Percentiles rank a stretch among this genome's conserved stretches.
Conservation (phyloP, 2,329 filamentous ascomycete species). For the Aspergillus sp. region DNA sequence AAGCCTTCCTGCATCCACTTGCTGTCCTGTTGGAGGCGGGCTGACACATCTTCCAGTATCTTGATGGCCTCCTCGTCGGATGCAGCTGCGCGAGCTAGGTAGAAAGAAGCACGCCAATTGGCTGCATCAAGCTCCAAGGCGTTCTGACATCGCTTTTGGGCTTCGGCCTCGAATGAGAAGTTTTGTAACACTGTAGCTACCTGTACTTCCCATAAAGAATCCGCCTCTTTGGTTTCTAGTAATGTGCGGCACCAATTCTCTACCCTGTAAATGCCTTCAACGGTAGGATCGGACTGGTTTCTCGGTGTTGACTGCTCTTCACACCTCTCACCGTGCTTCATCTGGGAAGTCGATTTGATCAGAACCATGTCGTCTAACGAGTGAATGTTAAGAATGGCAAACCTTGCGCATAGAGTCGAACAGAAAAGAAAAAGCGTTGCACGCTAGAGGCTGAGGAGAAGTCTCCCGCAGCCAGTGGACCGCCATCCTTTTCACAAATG, state of each 20-base stretch:
- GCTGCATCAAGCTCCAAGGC: slow-evolving; percentile 17
- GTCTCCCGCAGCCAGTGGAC: slow-evolving; percentile 20
- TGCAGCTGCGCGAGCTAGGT: slow-evolving; percentile 17
- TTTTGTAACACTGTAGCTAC: slow-evolving; percentile 21
- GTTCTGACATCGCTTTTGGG: slow-evolving; percentile 19
- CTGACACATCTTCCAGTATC: slow-evolving; percentile 9
- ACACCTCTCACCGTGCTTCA: background rate
- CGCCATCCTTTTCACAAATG: slow-evolving; percentile 23
- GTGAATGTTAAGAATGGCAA: background rate
- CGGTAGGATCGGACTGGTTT: background rate
- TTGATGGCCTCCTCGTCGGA: slow-evolving; percentile 16
- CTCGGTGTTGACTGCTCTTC: background rate
- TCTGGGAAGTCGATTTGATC: background rate
- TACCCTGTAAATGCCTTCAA: slow-evolving; percentile 10
- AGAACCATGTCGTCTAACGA: background rate
- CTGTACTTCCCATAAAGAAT: slow-evolving; percentile 21
- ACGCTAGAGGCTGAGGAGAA: slow-evolving; percentile 7
- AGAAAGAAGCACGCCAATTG: slow-evolving; percentile 24
- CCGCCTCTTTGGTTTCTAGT: slow-evolving; percentile 4
- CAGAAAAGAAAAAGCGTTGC: slow-evolving; percentile 16
- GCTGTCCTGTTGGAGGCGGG: slow-evolving; percentile 4
- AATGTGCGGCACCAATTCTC: slow-evolving; percentile 14
- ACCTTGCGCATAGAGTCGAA: slow-evolving; percentile 13
- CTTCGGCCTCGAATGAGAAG: slow-evolving; percentile 14
- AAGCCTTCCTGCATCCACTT: slow-evolving; percentile 11